phyloP scores from a whole-genome alignment of 2,329 filamentous ascomycete species.

The Microdochium trichocladiopsis region DNA sequence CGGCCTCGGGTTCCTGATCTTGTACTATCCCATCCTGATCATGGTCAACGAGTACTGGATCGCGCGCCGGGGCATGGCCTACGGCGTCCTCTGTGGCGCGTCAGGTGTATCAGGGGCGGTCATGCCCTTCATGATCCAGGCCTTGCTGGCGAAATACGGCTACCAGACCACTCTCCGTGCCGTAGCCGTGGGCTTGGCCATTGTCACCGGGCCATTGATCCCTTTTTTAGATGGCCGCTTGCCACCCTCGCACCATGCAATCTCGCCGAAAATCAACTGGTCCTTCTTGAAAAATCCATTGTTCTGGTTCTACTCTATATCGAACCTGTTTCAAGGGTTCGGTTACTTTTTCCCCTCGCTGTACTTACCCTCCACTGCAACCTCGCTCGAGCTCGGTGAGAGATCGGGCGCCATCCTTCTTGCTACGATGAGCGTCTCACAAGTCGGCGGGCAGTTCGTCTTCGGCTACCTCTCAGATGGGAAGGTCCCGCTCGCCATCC shows the following conservation, averaged over 20 bases:
- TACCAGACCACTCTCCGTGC: constrained; percentile 26
- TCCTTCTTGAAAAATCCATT: constrained; percentile 33
- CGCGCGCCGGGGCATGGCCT: constrained; percentile 27
- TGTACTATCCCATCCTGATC: constrained; percentile 27
- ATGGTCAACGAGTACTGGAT: constrained; percentile 34
- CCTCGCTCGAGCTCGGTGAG: constrained; percentile 25
- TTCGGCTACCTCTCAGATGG: constrained; percentile 44
- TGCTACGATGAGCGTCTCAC: constrained; percentile 39
- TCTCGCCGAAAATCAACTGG: constrained; percentile 16
- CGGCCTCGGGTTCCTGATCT: constrained; percentile 28
- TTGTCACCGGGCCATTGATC: constrained; percentile 30
- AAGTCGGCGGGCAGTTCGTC: constrained; percentile 39
- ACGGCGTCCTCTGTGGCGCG: constrained; percentile 21
- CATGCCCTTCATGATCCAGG: constrained; percentile 29
- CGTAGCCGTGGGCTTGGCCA: constrained; percentile 22
- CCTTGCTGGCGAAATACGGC: constrained; percentile 27
- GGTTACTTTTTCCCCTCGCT: constrained; percentile 47
- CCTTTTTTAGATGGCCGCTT: constrained; percentile 27
- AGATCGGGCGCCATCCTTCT: constrained; percentile 35
- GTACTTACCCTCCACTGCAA: constrained; percentile 39
- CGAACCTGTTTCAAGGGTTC: constrained; percentile 41
- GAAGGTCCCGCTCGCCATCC: constrained; percentile 26
- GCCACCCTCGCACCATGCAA: constrained; percentile 17
- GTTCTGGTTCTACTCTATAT: constrained; percentile 43
- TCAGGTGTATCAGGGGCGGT: constrained; percentile 19